Base-by-base conservation (phyloP, 2,329 filamentous ascomycete genomes). In the Teratosphaeria nubilosa region DNA sequence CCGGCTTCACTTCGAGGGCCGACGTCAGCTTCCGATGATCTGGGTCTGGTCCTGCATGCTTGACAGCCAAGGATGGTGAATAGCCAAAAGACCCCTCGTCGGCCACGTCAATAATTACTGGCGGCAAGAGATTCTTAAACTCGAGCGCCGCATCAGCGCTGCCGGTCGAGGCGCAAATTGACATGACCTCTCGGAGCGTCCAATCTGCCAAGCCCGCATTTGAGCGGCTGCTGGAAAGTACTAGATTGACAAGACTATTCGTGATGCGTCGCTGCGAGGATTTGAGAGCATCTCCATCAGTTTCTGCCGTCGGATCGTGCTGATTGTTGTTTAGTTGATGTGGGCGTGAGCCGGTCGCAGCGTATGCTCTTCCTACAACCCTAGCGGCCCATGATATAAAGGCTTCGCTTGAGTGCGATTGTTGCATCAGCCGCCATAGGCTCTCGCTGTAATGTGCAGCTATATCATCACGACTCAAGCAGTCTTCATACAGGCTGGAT, bases 361-460 rank as follows among this genome's bases (percentile, higher is more conserved):
- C 85, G 73, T 91, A 97, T 0, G 90, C 86, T 69, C 90, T 83
- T 7, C 95, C 94, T 51, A 97, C 78, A 1, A 91, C 87, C 62
- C 86, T 82, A 2, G 89, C 91, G 51, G 89, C 88, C 95, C 95
- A 99, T 0, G 88, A 76, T 0, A 90, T 76, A 58, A 69, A 69
- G 7, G 20, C 27, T 2, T 58, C 57, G 53, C 57, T 51, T 13
- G 62, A 22, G 75, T 58, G n/a, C 6, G 55, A 50, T 11, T 53
- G 55, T 53, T 59, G 56, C 10, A 65, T 16, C 2, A 65, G 56
- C 45, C 66, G 59, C 66, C 66, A 68, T 24, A 71, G 54, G 24
- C 57, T 55, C 13, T 64, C 56, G 9, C 60, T 57, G 51, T 65
- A 64, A 32, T 53, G 71, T 13, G 82, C 71, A 11, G 90, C 86